Percentiles rank a stretch among this genome's conserved stretches.
These are phyloP conservation scores for Mycena capillaripes DNA, from an alignment of 768 basidiomycete species.

Conservation along the genomic window DNA sequence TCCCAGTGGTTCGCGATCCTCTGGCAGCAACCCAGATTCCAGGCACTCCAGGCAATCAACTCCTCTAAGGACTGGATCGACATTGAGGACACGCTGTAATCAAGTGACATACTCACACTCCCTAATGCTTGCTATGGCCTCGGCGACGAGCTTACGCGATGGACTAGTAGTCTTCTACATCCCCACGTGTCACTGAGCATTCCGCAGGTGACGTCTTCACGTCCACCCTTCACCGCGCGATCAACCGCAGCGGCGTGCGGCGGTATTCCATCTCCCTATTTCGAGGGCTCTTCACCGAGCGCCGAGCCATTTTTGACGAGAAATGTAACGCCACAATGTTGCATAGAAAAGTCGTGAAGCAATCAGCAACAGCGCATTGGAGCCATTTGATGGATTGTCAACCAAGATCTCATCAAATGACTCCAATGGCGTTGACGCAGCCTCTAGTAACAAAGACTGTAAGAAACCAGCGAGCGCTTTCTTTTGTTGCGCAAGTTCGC, in stretches of 20 bases:
- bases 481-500: no score
- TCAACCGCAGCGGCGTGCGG: conserved; percentile 77
- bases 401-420: no score
- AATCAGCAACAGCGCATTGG: no score
- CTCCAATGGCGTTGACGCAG: no score
- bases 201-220: conserved; percentile 87
- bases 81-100: conserved; percentile 85
- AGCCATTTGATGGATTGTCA: no score
- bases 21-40: conserved; percentile 81
- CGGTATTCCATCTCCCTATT: conserved; percentile 93
- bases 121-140: conserved; percentile 55
- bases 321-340: no score
- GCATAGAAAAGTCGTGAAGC: no score
- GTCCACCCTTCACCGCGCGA: conserved; percentile 89
- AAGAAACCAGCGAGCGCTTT: no score
- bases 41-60: conserved; percentile 88
- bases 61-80: conserved; percentile 83
- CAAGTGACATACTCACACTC: conserved; percentile 65
- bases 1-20: conserved; percentile 90
- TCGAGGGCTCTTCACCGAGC: no score
- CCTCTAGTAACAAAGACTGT: no score
- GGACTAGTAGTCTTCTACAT: conserved; percentile 76
- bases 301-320: background rate
- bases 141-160: conserved; percentile 89
- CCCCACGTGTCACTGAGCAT: background rate